Conservation (phyloP, 768 basidiomycete genomes). For the Erythrobasidium yunnanense region DNA sequence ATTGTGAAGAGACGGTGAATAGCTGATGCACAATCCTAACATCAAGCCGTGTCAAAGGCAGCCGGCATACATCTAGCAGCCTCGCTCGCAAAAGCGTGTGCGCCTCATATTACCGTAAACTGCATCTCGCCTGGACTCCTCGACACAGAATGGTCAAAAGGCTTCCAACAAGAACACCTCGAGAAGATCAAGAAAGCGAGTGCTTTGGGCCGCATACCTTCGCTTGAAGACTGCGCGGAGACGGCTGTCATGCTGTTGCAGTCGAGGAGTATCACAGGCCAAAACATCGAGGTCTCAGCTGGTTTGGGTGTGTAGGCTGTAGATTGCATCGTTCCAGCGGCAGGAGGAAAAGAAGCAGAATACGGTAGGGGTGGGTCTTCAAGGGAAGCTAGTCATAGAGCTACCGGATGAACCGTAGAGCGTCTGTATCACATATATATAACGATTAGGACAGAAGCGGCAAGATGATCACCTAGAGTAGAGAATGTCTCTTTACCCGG, state of each 20-base stretch:
- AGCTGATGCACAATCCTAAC: neutral
- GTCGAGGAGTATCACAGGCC: constrained; percentile 1
- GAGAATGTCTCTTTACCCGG: too few relatives aligned
- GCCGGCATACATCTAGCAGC: constrained; percentile 5
- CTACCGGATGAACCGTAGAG: too few relatives aligned
- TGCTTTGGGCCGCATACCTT: neutral
- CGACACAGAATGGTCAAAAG: constrained; percentile 5
- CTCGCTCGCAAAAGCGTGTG: neutral
- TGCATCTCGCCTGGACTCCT: constrained; percentile 6
- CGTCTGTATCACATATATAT: too few relatives aligned
- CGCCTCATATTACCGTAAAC: constrained; percentile 1
- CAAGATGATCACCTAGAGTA: too few relatives aligned
- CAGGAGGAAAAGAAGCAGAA: too few relatives aligned
- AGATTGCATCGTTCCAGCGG: too few relatives aligned
- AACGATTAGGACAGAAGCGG: too few relatives aligned
- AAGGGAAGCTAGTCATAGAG: too few relatives aligned
- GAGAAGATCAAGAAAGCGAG: neutral
- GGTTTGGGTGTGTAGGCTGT: neutral
- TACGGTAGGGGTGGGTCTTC: too few relatives aligned
- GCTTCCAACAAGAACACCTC: neutral
- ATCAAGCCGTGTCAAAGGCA: constrained; percentile 12
- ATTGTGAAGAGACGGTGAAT: neutral
- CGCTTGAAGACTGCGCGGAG: neutral
- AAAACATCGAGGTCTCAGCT: constrained; percentile 19
- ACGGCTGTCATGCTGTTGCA: neutral